These are phyloP conservation scores for Ramaria sp. DNA, from an alignment of 768 basidiomycete species.

Conservation along the genomic window DNA sequence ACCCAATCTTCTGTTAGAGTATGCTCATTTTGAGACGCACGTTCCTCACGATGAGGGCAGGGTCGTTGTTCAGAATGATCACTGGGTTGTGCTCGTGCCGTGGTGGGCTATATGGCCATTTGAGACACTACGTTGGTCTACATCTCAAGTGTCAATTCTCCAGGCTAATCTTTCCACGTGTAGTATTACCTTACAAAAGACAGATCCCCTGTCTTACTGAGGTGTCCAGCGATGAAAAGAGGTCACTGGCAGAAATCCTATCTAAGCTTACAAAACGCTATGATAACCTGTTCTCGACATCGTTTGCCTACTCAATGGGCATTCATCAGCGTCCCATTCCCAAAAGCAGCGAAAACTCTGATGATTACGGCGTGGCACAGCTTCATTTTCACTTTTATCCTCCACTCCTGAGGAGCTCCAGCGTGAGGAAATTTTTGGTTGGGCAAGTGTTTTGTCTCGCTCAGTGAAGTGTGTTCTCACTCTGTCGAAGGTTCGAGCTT, in stretches of 20 bases:
- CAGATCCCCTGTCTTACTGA: conserved; percentile 66
- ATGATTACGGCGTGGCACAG: conserved; percentile 47
- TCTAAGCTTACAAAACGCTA: conserved; percentile 55
- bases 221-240: conserved; percentile 49
- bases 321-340: conserved; percentile 77
- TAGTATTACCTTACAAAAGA: conserved; percentile 68
- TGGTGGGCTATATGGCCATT: conserved; percentile 98
- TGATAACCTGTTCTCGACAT: conserved; percentile 73
- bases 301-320: conserved; percentile 93
- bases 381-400: conserved; percentile 84
- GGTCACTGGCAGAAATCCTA: conserved; percentile 56
- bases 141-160: not conserved
- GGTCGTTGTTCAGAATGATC: conserved; percentile 57
- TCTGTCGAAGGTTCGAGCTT: conserved; percentile 58
- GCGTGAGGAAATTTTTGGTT: conserved; percentile 80
- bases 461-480: conserved; percentile 7
- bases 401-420: conserved; percentile 72
- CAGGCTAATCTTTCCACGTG: not conserved
- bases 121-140: conserved; percentile 58
- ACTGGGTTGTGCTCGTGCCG: conserved; percentile 80
- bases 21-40: conserved; percentile 54
- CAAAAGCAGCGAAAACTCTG: conserved; percentile 31
- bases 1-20: conserved; percentile 72
- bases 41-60: conserved; percentile 37
- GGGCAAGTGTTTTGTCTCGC: conserved; percentile 40